Evolutionary conservation across 768 basidiomycete genomes (phyloP), one percentile per base, ranked within the genome.

Genomic region (Tricholoma bakamatsutake): DNA sequence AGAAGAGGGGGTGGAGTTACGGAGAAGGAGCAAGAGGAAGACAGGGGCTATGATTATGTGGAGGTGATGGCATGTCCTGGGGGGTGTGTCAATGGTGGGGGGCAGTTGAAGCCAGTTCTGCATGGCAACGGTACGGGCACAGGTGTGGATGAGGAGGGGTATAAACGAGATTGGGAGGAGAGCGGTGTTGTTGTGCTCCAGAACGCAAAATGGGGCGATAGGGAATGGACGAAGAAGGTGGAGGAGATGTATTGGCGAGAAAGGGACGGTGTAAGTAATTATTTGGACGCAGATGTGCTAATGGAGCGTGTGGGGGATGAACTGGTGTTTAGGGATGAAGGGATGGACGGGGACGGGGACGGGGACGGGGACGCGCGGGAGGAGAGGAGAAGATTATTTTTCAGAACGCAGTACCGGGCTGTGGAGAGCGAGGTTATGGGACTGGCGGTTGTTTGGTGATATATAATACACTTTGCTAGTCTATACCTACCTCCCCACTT

Each of bases 41-140:
- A 79, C 52, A 72, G 68, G 57, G 74, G 77, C 42, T 92, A 92
- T 67, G 93, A 96, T 72, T 97, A 93, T 69, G 86, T 96, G 39
- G 94, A 97, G 66, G 93, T 99, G 59, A 98, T 99, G 97, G 97
- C 97, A 33, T 99, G 97, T 74, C 97, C 97, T 0, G 86, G 88
- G 0, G 97, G 97, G 15, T 98, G 97, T 69, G 92, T 97, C 40
- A 98, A 98, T 67, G 97, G 97, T 7, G 97, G 96, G 18, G 97
- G 97, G 5, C 97, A 98, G 74, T 69, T 88, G 53, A 79, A 78
- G 65, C 74, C 76, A 15, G 57, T 69, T 40, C 8, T 49, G 24
- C 17, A 31, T n/a, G 40, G 42, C 30, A 30, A 28, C 13, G 31
- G 33, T 9, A 30, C 45, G 3, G 15, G 35, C 13, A 48, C 24